A percentile compares a stretch with the other conserved stretches of the same genome.
Evolutionary conservation across 2,329 filamentous ascomycete genomes (phyloP).

Genomic region (Aspergillus latus): DNA sequence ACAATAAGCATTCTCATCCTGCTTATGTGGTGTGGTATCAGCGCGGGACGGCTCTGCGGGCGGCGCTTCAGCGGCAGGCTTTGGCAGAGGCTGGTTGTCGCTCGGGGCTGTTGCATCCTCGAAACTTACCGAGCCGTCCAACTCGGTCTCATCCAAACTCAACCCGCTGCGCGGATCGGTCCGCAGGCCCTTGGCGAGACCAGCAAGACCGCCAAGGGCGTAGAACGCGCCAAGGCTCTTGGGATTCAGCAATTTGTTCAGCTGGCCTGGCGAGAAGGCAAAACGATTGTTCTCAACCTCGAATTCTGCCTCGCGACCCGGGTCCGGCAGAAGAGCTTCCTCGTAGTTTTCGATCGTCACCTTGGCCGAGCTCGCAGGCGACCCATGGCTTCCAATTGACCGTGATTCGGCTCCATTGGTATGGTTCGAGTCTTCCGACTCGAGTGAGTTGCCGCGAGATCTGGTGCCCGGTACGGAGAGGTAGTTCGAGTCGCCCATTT

Average conservation of each 20-base stretch:
- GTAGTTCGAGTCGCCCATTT: conserved; percentile 56
- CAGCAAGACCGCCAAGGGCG: conserved; percentile 69
- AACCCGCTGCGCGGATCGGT: conserved; percentile 66
- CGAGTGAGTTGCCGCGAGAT: conserved; percentile 64
- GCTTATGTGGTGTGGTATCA: conserved; percentile 21
- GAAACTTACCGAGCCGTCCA: conserved; percentile 67
- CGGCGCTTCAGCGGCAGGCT: conserved; percentile 26
- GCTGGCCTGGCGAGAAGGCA: conserved; percentile 69
- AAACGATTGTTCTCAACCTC: conserved; percentile 67
- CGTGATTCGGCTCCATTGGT: conserved; percentile 57
- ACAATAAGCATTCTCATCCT: conserved; percentile 45
- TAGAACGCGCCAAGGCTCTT: conserved; percentile 75
- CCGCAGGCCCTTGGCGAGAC: conserved; percentile 71
- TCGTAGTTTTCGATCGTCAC: conserved; percentile 58
- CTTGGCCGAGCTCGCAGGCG: conserved; percentile 44
- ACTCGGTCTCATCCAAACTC: conserved; percentile 64
- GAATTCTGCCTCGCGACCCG: conserved; percentile 70
- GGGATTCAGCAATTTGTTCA: conserved; percentile 75
- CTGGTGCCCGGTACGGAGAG: conserved; percentile 63
- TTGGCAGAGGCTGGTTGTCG: conserved; percentile 25
- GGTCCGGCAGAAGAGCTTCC: conserved; percentile 67
- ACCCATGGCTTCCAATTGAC: conserved; percentile 45
- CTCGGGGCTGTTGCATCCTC: conserved; percentile 55
- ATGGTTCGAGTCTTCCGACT: conserved; percentile 59
- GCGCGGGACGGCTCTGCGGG: conserved; percentile 12